Evolutionary conservation across 1,139 yeast genomes (phyloP).

Genomic region (Geotrichum klebahnii): DNA sequence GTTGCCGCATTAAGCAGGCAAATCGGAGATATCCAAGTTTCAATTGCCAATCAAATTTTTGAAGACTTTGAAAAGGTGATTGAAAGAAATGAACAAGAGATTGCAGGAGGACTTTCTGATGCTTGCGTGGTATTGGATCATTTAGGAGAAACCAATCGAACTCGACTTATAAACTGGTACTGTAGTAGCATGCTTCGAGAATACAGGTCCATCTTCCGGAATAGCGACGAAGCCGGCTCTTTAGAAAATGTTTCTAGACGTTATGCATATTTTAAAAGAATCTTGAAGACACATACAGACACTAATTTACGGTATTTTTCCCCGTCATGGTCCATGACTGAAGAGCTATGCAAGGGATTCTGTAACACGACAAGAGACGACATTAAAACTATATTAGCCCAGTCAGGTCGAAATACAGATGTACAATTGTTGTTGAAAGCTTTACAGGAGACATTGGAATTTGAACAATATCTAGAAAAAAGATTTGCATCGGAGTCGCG

Average conservation of each 20-base stretch:
- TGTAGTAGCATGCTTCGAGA: conserved; percentile 67
- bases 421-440: conserved; percentile 60
- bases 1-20: conserved; percentile 65
- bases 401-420: conserved; percentile 41
- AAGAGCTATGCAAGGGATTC: conserved; percentile 57
- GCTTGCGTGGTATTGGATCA: conserved; percentile 74
- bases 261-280: conserved; percentile 72
- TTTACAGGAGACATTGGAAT: conserved; percentile 64
- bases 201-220: conserved; percentile 66
- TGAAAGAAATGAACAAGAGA: conserved; percentile 24
- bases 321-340: conserved; percentile 62
- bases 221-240: conserved; percentile 88
- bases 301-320: conserved; percentile 60
- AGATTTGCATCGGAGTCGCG: conserved; percentile 43
- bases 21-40: conserved; percentile 60
- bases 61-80: conserved; percentile 59
- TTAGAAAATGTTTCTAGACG: conserved; percentile 80
- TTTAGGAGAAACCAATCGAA: conserved; percentile 57
- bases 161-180: conserved; percentile 69
- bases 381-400: conserved; percentile 47
- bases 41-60: conserved; percentile 67
- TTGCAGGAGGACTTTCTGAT: conserved; percentile 40
- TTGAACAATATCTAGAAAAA: conserved; percentile 67
- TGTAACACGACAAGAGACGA: conserved; percentile 69
- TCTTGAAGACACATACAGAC: conserved; percentile 57